Percentiles rank a stretch among this genome's conserved stretches.
Evolutionary conservation across 2,329 filamentous ascomycete genomes (phyloP).

Genomic region (Xylariaceae sp.): DNA sequence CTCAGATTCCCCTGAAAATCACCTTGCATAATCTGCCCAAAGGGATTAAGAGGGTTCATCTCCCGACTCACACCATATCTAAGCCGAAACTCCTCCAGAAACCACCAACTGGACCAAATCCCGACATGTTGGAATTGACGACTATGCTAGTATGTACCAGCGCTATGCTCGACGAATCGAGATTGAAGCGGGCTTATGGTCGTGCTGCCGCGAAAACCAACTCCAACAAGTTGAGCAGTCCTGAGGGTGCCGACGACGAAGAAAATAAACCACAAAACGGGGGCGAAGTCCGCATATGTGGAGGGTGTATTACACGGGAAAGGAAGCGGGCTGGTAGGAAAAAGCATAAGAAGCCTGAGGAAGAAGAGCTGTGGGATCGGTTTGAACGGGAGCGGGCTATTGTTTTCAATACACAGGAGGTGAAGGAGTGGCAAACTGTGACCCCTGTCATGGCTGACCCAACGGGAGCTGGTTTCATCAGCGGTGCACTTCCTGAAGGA

Average conservation of each 20-base stretch:
- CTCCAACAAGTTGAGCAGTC: conserved; percentile 25
- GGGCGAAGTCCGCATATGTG: conserved; percentile 88
- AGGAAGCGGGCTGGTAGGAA: conserved; percentile 86
- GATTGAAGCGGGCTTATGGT: conserved; percentile 61
- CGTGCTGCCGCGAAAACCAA: conserved; percentile 44
- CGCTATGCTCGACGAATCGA: conserved; percentile 70
- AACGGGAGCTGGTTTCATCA: conserved; percentile 38
- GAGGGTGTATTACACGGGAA: conserved; percentile 86
- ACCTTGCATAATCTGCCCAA: conserved; percentile 69
- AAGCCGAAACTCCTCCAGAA: conserved; percentile 88
- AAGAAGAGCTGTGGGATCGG: conserved; percentile 79
- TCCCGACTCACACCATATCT: conserved; percentile 86
- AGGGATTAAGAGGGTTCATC: conserved; percentile 72
- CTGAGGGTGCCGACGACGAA: conserved; percentile 51
- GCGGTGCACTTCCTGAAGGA: conserved; percentile 47
- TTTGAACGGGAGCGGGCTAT: conserved; percentile 78
- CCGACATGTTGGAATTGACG: conserved; percentile 73
- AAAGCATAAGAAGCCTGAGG: conserved; percentile 87
- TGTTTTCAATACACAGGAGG: conserved; percentile 84
- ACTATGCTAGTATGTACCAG: conserved; percentile 87
- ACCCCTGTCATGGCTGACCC: conserved; percentile 46
- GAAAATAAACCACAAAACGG: conserved; percentile 74
- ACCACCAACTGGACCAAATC: conserved; percentile 55
- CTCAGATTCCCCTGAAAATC: conserved; percentile 85
- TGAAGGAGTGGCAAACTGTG: conserved; percentile 73